Base-by-base conservation (phyloP, 176 grass and related monocot species). In the Carex kokanica region DNA sequence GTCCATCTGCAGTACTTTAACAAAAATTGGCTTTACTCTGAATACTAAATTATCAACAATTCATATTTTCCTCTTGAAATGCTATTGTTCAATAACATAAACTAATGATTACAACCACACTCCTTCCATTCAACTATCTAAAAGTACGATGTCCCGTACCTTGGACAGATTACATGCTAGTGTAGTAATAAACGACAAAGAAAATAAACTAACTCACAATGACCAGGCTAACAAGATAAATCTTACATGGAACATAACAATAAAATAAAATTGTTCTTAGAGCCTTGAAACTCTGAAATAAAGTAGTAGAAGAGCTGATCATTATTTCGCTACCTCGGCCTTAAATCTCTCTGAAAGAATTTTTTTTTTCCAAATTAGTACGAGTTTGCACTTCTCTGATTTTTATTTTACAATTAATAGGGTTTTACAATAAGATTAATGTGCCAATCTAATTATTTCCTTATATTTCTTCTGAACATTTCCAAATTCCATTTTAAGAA, bases 261-360 rank as follows among this genome's bases (percentile, higher is more conserved):
- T 16, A 75, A 51, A 29, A 16, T 71, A 20, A 40, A 20, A 70
- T 20, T 31, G 73, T 55, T 14, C 51, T 56, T 54, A 77, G 45
- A 49, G 45, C 45, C 10, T 49, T 49, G 2, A 49, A 6, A 53
- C 24, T 52, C 13, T 16, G 49, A 6, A 14, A 77, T 29, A 8
- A 72, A 23, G 40, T 13, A 49, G 69, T 9, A 73, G 9, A 17
- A 2, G n/a, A 47, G 17, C 10, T 73, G 5, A 49, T 23, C n/a
- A 23, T 47, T 13, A 32, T 36, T 21, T 65, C 2, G 21, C 68
- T 90, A 93, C 84, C 88, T 80, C 21, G 88, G 90, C 64, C 91
- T 88, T 66, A 93, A 87, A 84, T 93, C 91, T 85, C 91, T 89
- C 92, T 94, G 88, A 83, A 94, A 83, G 56, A 27, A 27, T 27